phyloP scores from a whole-genome alignment of 2,329 filamentous ascomycete species.

The Pseudogymnoascus sp. region DNA sequence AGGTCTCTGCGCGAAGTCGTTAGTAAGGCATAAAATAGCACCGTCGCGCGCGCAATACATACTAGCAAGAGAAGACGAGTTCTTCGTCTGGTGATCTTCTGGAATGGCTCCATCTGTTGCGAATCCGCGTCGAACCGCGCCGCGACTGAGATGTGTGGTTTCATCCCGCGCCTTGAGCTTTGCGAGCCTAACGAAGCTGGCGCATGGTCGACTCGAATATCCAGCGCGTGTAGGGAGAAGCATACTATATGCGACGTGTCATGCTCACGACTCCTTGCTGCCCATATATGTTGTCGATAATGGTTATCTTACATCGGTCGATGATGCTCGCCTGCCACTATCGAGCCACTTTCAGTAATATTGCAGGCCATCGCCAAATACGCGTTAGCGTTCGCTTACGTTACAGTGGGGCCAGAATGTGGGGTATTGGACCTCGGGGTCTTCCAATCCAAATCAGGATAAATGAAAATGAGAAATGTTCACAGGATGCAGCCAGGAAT shows the following conservation, averaged over 20 bases:
- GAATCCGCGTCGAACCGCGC: slow-evolving; percentile 38
- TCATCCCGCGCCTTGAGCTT: slow-evolving; percentile 37
- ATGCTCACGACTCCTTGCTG: slow-evolving; percentile 4
- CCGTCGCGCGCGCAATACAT: slow-evolving; percentile 11
- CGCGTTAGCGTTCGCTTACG: slow-evolving; percentile 8
- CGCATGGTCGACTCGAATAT: slow-evolving; percentile 25
- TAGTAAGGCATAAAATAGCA: slow-evolving; percentile 9
- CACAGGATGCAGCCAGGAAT: background rate
- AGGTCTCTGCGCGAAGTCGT: slow-evolving; percentile 23
- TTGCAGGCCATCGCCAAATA: slow-evolving; percentile 6
- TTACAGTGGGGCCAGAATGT: background rate
- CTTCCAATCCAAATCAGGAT: background rate
- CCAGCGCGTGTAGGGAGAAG: slow-evolving; percentile 25
- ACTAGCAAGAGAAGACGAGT: slow-evolving; percentile 16
- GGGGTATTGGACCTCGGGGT: background rate
- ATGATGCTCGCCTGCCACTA: slow-evolving; percentile 3
- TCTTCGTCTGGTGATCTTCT: slow-evolving; percentile 2
- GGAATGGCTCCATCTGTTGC: slow-evolving; percentile 18
- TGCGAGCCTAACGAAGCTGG: slow-evolving; percentile 45
- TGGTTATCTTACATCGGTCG: slow-evolving; percentile 7
- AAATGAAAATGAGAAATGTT: background rate
- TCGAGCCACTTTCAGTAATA: slow-evolving; percentile 1
- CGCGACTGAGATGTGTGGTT: slow-evolving; percentile 22
- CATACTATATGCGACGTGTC: slow-evolving; percentile 22
- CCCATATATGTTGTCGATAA: slow-evolving; percentile 2